phyloP scores from a whole-genome alignment of 2,329 filamentous ascomycete genomes.

The Trichoderma koningii region DNA sequence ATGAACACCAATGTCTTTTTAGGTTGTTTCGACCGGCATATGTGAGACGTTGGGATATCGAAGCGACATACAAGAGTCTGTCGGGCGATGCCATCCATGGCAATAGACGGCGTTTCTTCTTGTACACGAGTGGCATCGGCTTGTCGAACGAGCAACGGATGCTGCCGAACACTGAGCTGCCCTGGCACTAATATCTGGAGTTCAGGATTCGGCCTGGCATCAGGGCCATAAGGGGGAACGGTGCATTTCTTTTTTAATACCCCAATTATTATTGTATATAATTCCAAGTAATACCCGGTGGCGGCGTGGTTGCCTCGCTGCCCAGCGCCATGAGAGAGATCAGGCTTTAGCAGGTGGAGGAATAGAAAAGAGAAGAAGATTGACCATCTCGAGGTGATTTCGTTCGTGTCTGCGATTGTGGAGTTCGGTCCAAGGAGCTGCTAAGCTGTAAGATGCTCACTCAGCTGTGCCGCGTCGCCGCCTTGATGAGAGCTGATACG shows the following conservation, averaged over 20 bases:
- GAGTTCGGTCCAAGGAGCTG: not conserved
- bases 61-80: not conserved
- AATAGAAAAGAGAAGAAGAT: not conserved
- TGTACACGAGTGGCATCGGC: not conserved
- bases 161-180: slow-evolving; percentile 11
- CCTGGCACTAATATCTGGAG: not conserved
- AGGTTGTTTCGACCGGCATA: not conserved
- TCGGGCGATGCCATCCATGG: slow-evolving; percentile 1
- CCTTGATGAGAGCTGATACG: not conserved
- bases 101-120: slow-evolving; percentile 11
- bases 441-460: not conserved
- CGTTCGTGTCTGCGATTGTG: not conserved
- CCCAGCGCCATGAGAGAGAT: not conserved
- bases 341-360: not conserved
- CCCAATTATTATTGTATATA: slow-evolving; percentile 26
- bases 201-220: slow-evolving; percentile 24
- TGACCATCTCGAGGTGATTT: not conserved
- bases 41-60: not conserved
- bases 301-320: not conserved
- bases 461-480: too few relatives aligned
- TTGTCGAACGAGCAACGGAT: not conserved
- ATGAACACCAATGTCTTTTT: slow-evolving; percentile 32
- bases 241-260: slow-evolving; percentile 26
- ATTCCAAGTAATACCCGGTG: not conserved
- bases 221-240: not conserved